Evolutionary conservation across 805 yeast genomes (phyloP), one percentile per base, ranked within the genome.

Genomic region (Wickerhamiella parazyma): DNA sequence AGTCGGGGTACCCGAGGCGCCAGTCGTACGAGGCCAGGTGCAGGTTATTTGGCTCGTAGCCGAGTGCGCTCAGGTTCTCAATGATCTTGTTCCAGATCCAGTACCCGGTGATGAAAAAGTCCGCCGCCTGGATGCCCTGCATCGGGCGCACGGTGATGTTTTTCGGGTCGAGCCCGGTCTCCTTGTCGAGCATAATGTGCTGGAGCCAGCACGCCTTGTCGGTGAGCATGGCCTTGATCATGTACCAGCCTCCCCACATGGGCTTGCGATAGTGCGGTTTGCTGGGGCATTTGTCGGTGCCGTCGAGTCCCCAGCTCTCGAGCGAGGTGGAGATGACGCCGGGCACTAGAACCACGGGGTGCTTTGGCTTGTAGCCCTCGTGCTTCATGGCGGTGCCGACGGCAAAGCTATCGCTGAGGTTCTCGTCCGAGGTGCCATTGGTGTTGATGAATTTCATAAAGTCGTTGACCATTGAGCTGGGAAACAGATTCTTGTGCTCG

Each of bases 41-140:
- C 96, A 91, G 86, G 54, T 73, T 83, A 52, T 84, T 80, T 2
- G 95, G 89, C 38, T 84, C 94, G 62, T 91, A 91, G 0, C 96
- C 95, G 48, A 91, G 74, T 0, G 84, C 96, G 2, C 95, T 94
- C 51, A 91, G 66, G 55, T 91, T 91, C 61, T 89, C 95, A n/a
- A 91, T 68, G 42, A 91, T 75, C 59, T 91, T 91, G 59, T 84
- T 85, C 98, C 98, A 91, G 55, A 91, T 84, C 98, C 98, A 91
- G 61, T 91, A 91, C 0, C 98, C 98, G 3, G 96, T 83, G 61
- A 91, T 77, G 56, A 91, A 91, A 62, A 85, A 91, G 62, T 91
- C 98, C 0, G 95, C 91, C 1, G 95, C 91, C 54, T 87, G 96
- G 59, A 91, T 83, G 0, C 98, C 98, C 59, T 83, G 94, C 0